phyloP scores from a whole-genome alignment of 352 stramenopile species.

The Phytopythium aichiense region DNA sequence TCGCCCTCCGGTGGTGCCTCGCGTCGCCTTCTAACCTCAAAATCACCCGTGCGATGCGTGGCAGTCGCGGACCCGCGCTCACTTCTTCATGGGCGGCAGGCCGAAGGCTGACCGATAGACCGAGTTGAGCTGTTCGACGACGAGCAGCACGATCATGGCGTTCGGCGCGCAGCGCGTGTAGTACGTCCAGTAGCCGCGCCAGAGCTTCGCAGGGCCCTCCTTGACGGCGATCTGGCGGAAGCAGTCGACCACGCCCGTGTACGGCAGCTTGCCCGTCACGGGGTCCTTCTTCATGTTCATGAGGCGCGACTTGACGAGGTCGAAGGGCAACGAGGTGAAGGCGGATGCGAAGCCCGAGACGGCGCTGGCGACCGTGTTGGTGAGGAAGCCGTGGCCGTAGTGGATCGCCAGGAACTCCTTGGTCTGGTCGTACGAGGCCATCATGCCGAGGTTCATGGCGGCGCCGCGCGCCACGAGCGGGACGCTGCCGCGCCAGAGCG shows the following conservation, averaged over 20 bases:
- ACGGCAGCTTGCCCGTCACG: slow-evolving; percentile 89
- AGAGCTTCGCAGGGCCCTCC: slow-evolving; percentile 95
- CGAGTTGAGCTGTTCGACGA: slow-evolving; percentile 94
- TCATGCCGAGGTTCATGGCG: slow-evolving; percentile 99
- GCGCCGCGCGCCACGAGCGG: slow-evolving; percentile 96
- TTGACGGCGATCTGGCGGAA: slow-evolving; percentile 93
- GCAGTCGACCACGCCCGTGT: slow-evolving; percentile 95
- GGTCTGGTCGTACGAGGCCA: slow-evolving; percentile 99
- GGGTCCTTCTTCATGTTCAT: slow-evolving; percentile 97
- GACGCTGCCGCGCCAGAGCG: slow-evolving; percentile 89
- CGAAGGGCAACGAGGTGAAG: slow-evolving; percentile 98
- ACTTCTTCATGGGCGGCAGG: slow-evolving; percentile 20
- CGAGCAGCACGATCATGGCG: slow-evolving; percentile 99
- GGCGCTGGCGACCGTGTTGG: slow-evolving; percentile 91
- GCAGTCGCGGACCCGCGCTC: background rate
- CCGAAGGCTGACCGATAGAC: slow-evolving; percentile 70
- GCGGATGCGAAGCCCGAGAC: slow-evolving; percentile 97
- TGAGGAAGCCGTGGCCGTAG: slow-evolving; percentile 77
- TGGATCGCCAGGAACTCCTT: slow-evolving; percentile 87
- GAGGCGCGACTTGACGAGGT: slow-evolving; percentile 98
- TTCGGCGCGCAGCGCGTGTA: slow-evolving; percentile 98
- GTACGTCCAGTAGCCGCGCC: slow-evolving; percentile 97
- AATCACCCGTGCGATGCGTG: background rate
- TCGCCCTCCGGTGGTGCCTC: background rate
- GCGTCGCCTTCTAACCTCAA: slow-evolving; percentile 1